These are phyloP conservation scores for Populus alba DNA, from an alignment of 345 rosid genomes.

Conservation along the genomic window DNA sequence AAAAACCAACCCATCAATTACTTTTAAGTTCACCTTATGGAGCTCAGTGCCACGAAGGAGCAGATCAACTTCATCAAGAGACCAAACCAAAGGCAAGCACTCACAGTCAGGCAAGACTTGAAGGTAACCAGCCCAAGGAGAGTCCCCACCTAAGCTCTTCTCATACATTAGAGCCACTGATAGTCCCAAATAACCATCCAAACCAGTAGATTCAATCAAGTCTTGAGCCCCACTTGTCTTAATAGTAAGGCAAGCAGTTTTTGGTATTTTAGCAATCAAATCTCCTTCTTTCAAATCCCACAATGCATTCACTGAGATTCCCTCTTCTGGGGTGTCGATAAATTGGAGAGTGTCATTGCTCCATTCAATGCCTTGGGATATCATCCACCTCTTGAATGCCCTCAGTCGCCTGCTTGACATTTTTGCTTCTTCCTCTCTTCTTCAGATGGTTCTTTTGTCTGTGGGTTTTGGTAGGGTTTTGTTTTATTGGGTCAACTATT, in stretches of 20 bases:
- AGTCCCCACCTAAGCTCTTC: conserved; percentile 55
- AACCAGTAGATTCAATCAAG: conserved; percentile 51
- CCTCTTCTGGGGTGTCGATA: conserved; percentile 39
- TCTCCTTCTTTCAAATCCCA: conserved; percentile 70
- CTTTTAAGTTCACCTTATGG: conserved; percentile 51
- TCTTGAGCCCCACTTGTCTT: conserved; percentile 57
- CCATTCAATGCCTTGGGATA: conserved; percentile 52
- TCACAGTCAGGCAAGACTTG: conserved; percentile 66
- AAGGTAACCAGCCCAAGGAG: conserved; percentile 79
- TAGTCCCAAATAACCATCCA: conserved; percentile 66
- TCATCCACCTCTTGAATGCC: conserved; percentile 92
- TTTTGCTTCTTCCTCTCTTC: no score
- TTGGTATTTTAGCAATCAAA: conserved; percentile 67
- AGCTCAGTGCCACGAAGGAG: conserved; percentile 82
- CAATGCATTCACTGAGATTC: conserved; percentile 54
- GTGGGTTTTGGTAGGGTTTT: no score
- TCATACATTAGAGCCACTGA: conserved; percentile 82
- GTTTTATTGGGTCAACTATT: no score
- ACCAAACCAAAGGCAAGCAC: conserved; percentile 68
- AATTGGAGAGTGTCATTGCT: conserved; percentile 49
- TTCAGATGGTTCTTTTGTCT: no score
- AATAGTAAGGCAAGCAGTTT: conserved; percentile 71
- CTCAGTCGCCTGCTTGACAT: conserved; percentile 54
- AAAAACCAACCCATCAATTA: not conserved
- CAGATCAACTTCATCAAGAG: conserved; percentile 51